These are phyloP conservation scores for Apophysomyces ossiformis DNA, from an alignment of 371 early-diverging fungal species.

Conservation along the genomic window DNA sequence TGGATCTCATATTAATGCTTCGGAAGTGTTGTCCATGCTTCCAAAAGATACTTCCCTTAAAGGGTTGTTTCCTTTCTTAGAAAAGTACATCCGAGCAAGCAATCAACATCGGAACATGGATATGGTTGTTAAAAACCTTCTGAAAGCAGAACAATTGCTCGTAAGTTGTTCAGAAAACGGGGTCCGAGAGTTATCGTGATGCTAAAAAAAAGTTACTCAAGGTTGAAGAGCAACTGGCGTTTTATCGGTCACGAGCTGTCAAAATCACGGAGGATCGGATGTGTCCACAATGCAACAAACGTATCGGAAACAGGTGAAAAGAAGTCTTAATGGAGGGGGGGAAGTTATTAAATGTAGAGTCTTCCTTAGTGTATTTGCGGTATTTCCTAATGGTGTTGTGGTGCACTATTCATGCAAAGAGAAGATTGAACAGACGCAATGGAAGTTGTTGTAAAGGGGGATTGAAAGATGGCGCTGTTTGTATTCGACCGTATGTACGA, in stretches of 20 bases:
- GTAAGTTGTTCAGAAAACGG: slow-evolving; percentile 33
- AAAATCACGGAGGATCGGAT: slow-evolving; percentile 78
- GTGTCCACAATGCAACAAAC: slow-evolving; percentile 82
- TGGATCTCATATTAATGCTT: slow-evolving; percentile 72
- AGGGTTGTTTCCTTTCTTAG: slow-evolving; percentile 68
- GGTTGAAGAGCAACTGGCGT: slow-evolving; percentile 73
- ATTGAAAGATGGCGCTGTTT: neutral
- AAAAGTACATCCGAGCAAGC: slow-evolving; percentile 70
- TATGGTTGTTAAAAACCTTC: slow-evolving; percentile 70
- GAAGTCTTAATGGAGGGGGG: neutral
- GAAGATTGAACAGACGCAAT: slow-evolving; percentile 57
- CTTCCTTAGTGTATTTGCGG: slow-evolving; percentile 69
- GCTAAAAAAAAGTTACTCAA: slow-evolving; percentile 20
- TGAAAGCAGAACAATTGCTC: slow-evolving; percentile 73
- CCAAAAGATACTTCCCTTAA: slow-evolving; percentile 59
- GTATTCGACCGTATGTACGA: neutral
- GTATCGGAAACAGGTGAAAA: slow-evolving; percentile 75
- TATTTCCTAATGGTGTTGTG: slow-evolving; percentile 74
- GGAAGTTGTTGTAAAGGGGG: slow-evolving; percentile 38
- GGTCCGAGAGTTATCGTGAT: neutral
- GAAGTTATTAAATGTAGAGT: neutral
- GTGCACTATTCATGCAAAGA: slow-evolving; percentile 83
- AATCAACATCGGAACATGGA: slow-evolving; percentile 69
- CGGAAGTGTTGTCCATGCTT: slow-evolving; percentile 56
- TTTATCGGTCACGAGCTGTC: slow-evolving; percentile 68